Percentiles rank a stretch among this genome's conserved stretches.
These are phyloP conservation scores for Artomyces pyxidatus DNA, from an alignment of 768 basidiomycete genomes.

Conservation along the genomic window DNA sequence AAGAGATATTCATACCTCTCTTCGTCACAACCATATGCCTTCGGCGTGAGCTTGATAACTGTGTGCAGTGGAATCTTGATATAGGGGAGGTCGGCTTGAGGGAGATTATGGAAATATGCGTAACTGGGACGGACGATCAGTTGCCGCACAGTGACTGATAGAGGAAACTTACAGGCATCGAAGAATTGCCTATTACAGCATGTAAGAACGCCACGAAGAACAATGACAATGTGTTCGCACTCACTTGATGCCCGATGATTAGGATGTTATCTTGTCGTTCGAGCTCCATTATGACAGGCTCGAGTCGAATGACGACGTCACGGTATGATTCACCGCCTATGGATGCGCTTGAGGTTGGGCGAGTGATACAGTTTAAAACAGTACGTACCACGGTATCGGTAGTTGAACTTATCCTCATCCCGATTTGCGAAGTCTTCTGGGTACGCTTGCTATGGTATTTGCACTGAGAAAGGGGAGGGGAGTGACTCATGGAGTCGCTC, in stretches of 20 bases:
- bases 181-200: constrained; percentile 59
- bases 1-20: constrained; percentile 51
- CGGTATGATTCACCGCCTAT: constrained; percentile 90
- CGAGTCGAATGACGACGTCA: constrained; percentile 90
- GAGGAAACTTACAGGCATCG: constrained; percentile 55
- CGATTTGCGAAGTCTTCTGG: constrained; percentile 98
- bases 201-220: constrained; percentile 1
- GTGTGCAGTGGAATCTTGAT: constrained; percentile 97
- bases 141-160: background rate
- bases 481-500: constrained; percentile 5
- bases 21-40: constrained; percentile 98
- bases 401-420: constrained; percentile 99
- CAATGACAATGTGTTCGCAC: background rate
- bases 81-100: constrained; percentile 92
- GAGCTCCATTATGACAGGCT: constrained; percentile 98
- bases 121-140: constrained; percentile 46
- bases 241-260: constrained; percentile 90
- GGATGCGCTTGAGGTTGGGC: background rate
- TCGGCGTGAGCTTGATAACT: constrained; percentile 95
- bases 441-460: constrained; percentile 64
- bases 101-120: constrained; percentile 91
- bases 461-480: background rate
- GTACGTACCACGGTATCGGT: constrained; percentile 73
- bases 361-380: background rate
- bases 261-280: constrained; percentile 97